Percentiles rank a stretch among this genome's conserved stretches.
Evolutionary conservation across 2,329 filamentous ascomycete species (phyloP).

Genomic region (Davidsoniella neocaledoniae): DNA sequence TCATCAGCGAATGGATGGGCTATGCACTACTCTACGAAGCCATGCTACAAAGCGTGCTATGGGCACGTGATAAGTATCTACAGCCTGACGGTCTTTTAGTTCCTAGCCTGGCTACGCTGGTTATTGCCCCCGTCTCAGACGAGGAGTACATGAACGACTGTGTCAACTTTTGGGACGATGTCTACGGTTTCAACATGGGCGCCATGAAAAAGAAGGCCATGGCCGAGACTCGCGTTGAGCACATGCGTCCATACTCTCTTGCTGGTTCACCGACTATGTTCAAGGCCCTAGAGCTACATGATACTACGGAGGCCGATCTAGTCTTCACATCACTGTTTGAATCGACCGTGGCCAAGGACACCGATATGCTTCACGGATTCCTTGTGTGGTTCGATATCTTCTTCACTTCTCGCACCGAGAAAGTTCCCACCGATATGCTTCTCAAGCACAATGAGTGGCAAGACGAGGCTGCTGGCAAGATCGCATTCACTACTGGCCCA

Average conservation of each 20-base stretch:
- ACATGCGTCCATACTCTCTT: constrained; percentile 44
- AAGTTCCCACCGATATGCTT: constrained; percentile 32
- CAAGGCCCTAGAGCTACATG: constrained; percentile 61
- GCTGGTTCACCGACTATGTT: constrained; percentile 49
- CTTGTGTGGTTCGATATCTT: constrained; percentile 90
- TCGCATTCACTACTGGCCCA: constrained; percentile 83
- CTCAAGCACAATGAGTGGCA: constrained; percentile 43
- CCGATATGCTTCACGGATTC: constrained; percentile 57
- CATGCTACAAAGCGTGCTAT: constrained; percentile 87
- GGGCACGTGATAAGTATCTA: constrained; percentile 74
- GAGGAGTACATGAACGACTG: constrained; percentile 61
- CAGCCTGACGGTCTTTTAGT: constrained; percentile 66
- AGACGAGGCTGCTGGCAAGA: constrained; percentile 38
- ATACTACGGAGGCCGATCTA: constrained; percentile 52
- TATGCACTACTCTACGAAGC: constrained; percentile 88
- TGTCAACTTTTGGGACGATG: constrained; percentile 73
- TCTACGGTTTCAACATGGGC: constrained; percentile 91
- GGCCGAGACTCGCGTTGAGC: constrained; percentile 64
- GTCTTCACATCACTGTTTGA: constrained; percentile 56
- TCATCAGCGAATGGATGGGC: constrained; percentile 97
- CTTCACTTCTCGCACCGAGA: constrained; percentile 47
- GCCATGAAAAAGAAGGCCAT: constrained; percentile 73
- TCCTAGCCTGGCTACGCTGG: constrained; percentile 69
- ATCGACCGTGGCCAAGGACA: constrained; percentile 19
- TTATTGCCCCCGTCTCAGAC: constrained; percentile 66